These are phyloP conservation scores for Tulasnella sp. DNA, from an alignment of 768 basidiomycete species.

Conservation along the genomic window DNA sequence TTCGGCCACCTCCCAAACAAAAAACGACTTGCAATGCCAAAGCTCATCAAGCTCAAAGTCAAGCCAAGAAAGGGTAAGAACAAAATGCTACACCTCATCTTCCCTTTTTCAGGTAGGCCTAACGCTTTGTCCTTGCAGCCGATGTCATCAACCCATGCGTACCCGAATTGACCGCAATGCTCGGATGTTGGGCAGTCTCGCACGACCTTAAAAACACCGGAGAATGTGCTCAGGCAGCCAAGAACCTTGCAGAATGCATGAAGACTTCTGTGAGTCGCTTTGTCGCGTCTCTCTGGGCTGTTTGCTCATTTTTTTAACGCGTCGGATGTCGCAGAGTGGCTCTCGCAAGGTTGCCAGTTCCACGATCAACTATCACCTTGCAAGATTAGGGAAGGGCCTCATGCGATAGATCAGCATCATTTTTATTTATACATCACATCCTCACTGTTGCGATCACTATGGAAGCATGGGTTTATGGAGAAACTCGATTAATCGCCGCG, in stretches of 20 bases:
- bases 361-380: constrained; percentile 85
- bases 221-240: constrained; percentile 51
- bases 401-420: constrained; percentile 12
- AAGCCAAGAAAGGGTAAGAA: constrained; percentile 61
- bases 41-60: constrained; percentile 66
- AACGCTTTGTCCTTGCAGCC: constrained; percentile 26
- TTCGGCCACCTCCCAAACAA: background rate
- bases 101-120: too few species aligned
- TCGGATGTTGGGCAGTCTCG: constrained; percentile 78
- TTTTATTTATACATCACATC: constrained; percentile 4
- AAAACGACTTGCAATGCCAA: constrained; percentile 1
- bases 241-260: constrained; percentile 73
- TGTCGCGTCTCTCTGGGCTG: background rate
- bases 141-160: constrained; percentile 51
- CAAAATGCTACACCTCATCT: background rate
- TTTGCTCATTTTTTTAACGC: background rate
- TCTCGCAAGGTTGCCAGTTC: constrained; percentile 59
- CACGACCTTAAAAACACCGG: constrained; percentile 49
- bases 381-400: constrained; percentile 42
- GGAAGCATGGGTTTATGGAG: background rate
- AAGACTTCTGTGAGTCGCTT: constrained; percentile 58
- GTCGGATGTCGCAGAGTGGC: constrained; percentile 44
- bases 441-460: background rate
- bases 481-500: constrained; percentile 9
- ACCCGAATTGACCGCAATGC: constrained; percentile 64